Percentiles rank a stretch among this genome's conserved stretches.
Evolutionary conservation across 768 basidiomycete genomes (phyloP).

Genomic region (Suillus decipiens): DNA sequence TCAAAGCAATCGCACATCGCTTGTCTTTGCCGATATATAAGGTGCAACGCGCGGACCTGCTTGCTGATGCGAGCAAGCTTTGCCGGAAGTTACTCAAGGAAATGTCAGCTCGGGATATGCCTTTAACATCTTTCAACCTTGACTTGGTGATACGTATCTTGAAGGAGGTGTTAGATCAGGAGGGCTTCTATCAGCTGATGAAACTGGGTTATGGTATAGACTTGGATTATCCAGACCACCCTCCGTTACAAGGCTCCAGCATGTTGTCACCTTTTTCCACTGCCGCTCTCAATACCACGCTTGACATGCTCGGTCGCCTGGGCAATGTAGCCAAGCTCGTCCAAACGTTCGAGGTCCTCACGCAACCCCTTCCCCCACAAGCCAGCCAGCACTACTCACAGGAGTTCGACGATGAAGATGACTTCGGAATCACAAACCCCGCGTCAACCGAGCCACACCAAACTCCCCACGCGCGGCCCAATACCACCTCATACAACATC

Average conservation of each 20-base stretch:
- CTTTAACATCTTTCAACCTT: constrained; percentile 59
- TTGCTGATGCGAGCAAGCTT: constrained; percentile 46
- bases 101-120: constrained; percentile 51
- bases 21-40: constrained; percentile 58
- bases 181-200: constrained; percentile 60
- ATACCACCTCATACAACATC: constrained; percentile 65
- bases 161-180: constrained; percentile 57
- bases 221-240: constrained; percentile 69
- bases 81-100: constrained; percentile 55
- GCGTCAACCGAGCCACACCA: constrained; percentile 35
- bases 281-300: constrained; percentile 67
- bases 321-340: constrained; percentile 67
- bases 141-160: constrained; percentile 71
- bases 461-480: constrained; percentile 53
- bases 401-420: constrained; percentile 68
- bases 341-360: constrained; percentile 77
- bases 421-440: constrained; percentile 47
- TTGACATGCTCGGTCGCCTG: constrained; percentile 67
- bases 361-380: constrained; percentile 62
- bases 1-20: constrained; percentile 73
- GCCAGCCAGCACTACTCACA: constrained; percentile 45
- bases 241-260: constrained; percentile 39
- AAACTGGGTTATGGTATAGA: constrained; percentile 77
- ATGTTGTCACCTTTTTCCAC: constrained; percentile 54
- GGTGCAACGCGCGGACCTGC: constrained; percentile 34